phyloP scores from a whole-genome alignment of 176 grass and related monocot genomes.

The Oryza longistaminata region DNA sequence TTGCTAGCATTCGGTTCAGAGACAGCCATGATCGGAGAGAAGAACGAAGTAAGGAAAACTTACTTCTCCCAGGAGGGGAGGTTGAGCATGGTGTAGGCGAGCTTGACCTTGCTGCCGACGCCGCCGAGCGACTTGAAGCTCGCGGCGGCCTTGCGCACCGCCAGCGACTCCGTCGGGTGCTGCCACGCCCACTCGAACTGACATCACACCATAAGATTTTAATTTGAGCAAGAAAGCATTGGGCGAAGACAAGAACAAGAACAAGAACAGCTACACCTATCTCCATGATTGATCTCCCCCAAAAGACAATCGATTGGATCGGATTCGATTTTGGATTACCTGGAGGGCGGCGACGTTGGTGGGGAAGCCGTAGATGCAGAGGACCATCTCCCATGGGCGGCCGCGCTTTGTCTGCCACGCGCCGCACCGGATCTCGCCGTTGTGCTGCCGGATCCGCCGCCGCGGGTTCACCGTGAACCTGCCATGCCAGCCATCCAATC shows the following conservation, averaged over 20 bases:
- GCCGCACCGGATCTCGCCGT: constrained; percentile 81
- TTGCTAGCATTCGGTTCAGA: too few species aligned
- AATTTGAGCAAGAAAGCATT: background rate
- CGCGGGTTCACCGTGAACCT: constrained; percentile 92
- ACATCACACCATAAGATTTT: background rate
- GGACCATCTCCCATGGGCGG: constrained; percentile 94
- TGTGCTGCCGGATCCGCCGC: constrained; percentile 91
- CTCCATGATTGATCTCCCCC: background rate
- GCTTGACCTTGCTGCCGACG: constrained; percentile 80
- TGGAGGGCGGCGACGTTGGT: constrained; percentile 84
- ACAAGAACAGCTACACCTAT: background rate
- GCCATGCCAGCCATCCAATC: constrained; percentile 11
- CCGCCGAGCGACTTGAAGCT: constrained; percentile 85
- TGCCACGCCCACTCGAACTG: constrained; percentile 99
- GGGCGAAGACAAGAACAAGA: background rate
- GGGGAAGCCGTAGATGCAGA: constrained; percentile 92
- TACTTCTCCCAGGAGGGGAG: constrained; percentile 93
- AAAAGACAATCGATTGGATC: too few species aligned
- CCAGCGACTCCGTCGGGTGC: constrained; percentile 75
- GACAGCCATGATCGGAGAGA: background rate
- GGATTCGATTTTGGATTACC: constrained; percentile 26
- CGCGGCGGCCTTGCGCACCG: constrained; percentile 79
- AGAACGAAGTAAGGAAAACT: background rate
- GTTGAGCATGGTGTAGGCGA: constrained; percentile 88
- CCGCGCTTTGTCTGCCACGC: constrained; percentile 65